Percentiles rank a stretch among this genome's conserved stretches.
Conservation (phyloP, 202 grass and related monocot species). For the Schoenoplectus tabernaemontani region DNA sequence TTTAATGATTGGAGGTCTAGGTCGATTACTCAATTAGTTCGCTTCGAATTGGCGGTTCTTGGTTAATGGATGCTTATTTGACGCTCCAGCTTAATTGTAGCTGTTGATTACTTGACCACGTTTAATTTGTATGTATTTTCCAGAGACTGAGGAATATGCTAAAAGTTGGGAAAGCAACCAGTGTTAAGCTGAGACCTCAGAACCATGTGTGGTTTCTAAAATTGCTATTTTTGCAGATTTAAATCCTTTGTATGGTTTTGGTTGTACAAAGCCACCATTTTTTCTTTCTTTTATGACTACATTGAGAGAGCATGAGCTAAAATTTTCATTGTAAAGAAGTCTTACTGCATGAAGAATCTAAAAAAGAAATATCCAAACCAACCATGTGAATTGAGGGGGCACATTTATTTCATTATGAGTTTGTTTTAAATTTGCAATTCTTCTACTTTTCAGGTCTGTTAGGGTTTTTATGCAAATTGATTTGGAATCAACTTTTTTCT, state of each 20-base stretch:
- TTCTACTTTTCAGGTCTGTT: conserved; percentile 4
- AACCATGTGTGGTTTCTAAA: too few species aligned
- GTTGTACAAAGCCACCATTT: neutral
- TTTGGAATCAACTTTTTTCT: neutral
- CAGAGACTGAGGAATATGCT: neutral
- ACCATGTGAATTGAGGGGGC: neutral
- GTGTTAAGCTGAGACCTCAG: neutral
- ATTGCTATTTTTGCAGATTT: neutral
- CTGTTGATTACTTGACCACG: neutral
- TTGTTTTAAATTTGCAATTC: neutral
- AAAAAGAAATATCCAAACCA: neutral
- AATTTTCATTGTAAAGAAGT: neutral
- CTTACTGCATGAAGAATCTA: neutral
- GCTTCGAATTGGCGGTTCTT: neutral
- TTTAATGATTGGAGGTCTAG: neutral
- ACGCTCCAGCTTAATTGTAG: neutral
- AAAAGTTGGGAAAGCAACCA: neutral
- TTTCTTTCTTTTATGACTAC: neutral
- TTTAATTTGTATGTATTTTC: neutral
- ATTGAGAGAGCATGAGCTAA: neutral
- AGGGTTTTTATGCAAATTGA: neutral
- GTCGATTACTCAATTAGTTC: neutral
- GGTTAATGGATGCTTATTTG: neutral
- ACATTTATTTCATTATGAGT: neutral
- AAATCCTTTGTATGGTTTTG: neutral